phyloP scores from a whole-genome alignment of 768 basidiomycete species.

The Naganishia randhawae region DNA sequence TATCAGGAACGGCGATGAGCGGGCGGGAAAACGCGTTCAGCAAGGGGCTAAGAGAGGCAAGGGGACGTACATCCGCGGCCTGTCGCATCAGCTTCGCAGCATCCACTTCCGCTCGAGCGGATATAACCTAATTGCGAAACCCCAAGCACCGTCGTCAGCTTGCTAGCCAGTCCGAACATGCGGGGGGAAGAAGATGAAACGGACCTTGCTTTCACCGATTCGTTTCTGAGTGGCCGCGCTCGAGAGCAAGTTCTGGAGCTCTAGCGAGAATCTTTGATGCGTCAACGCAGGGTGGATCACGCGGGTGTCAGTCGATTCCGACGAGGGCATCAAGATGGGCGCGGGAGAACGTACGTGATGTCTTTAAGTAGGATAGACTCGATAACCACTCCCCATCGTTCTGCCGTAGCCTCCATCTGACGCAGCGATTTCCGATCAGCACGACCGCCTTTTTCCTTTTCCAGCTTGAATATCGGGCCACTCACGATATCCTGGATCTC shows the following conservation, averaged over 20 bases:
- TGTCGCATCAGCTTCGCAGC: slow-evolving; percentile 92
- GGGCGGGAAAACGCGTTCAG: not conserved
- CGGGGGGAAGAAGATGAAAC: not conserved
- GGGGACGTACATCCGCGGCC: slow-evolving; percentile 80
- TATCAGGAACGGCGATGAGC: not conserved
- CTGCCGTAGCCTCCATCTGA: slow-evolving; percentile 48
- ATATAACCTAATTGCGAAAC: slow-evolving; percentile 63
- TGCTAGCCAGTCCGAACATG: slow-evolving; percentile 33
- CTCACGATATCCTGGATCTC: slow-evolving; percentile 50
- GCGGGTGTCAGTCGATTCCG: slow-evolving; percentile 53
- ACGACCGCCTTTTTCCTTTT: not conserved
- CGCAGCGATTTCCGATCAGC: not conserved
- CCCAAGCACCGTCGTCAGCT: slow-evolving; percentile 1
- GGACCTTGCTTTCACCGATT: slow-evolving; percentile 79
- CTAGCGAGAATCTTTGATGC: slow-evolving; percentile 62
- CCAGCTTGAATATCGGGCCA: not conserved
- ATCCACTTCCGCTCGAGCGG: slow-evolving; percentile 92
- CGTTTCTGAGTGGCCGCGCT: slow-evolving; percentile 96
- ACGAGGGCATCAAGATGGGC: not conserved
- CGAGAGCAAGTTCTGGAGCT: slow-evolving; percentile 84
- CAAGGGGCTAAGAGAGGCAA: slow-evolving; percentile 48
- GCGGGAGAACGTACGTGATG: slow-evolving; percentile 29
- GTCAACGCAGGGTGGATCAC: no score
- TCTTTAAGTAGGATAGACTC: slow-evolving; percentile 74
- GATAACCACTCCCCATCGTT: slow-evolving; percentile 92